phyloP scores from a whole-genome alignment of 2,329 filamentous ascomycete species.

The Hymenoscyphus scutula region DNA sequence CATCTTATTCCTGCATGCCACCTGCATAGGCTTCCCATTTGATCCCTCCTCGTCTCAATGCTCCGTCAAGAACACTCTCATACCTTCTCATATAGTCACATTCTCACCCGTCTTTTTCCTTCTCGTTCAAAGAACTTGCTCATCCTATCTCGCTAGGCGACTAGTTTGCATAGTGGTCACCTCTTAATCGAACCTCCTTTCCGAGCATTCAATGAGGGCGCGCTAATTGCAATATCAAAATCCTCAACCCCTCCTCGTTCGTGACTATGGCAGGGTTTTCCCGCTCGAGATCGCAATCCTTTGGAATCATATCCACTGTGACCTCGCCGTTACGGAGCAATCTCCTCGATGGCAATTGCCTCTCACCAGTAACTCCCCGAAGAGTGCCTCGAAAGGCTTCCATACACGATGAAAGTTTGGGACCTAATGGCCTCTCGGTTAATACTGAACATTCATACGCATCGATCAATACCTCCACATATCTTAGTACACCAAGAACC shows the following conservation, averaged over 20 bases:
- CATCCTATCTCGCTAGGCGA: neutral
- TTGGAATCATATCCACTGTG: slow-evolving; percentile 29
- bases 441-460: slow-evolving; percentile 20
- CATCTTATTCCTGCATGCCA: neutral
- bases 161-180: neutral
- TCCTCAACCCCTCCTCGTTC: slow-evolving; percentile 12
- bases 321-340: slow-evolving; percentile 34
- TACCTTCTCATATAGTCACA: slow-evolving; percentile 26
- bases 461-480: slow-evolving; percentile 25
- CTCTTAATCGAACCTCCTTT: neutral
- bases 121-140: slow-evolving; percentile 8
- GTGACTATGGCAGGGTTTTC: slow-evolving; percentile 22
- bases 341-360: slow-evolving; percentile 36
- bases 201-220: slow-evolving; percentile 17
- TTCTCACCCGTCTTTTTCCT: slow-evolving; percentile 15
- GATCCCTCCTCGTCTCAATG: slow-evolving; percentile 16
- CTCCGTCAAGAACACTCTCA: slow-evolving; percentile 27
- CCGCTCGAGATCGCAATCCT: slow-evolving; percentile 15
- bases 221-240: slow-evolving; percentile 4
- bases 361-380: slow-evolving; percentile 35
- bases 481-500: slow-evolving; percentile 28
- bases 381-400: slow-evolving; percentile 12
- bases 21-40: slow-evolving; percentile 7
- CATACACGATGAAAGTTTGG: neutral
- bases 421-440: slow-evolving; percentile 14